Conservation (phyloP, 176 grass and related monocot species). For the Carex myosuroides region DNA sequence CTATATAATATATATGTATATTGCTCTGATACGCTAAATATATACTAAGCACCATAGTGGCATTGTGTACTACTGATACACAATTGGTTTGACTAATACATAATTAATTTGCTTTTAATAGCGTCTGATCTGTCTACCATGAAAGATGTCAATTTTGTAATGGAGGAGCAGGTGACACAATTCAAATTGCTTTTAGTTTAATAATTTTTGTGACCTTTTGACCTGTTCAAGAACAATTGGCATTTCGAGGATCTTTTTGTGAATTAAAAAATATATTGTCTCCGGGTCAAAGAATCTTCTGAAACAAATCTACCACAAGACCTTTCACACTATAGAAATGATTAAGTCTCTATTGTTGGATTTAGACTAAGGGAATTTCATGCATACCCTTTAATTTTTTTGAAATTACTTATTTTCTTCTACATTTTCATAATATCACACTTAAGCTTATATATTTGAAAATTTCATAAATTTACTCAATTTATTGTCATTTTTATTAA, state of each 20-base stretch:
- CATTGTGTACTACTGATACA: neutral
- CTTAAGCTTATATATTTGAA: too few species aligned
- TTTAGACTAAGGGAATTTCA: neutral
- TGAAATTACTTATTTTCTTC: too few species aligned
- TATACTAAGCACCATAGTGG: neutral
- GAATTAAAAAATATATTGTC: neutral
- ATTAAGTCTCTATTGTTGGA: neutral
- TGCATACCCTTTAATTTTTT: too few species aligned
- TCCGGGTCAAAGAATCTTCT: conserved; percentile 18
- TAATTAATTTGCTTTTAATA: neutral
- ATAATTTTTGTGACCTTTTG: neutral
- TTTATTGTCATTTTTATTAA: too few species aligned
- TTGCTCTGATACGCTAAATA: neutral
- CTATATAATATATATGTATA: too few species aligned
- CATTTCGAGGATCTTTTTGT: neutral
- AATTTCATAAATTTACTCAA: too few species aligned
- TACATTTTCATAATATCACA: too few species aligned
- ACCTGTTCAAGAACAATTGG: conserved; percentile 6
- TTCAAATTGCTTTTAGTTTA: neutral
- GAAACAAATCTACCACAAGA: neutral
- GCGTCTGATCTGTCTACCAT: neutral
- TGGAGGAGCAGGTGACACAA: conserved; percentile 12
- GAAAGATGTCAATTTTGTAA: conserved; percentile 5
- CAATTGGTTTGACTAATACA: neutral
- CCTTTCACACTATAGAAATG: conserved; percentile 16